phyloP scores from a whole-genome alignment of 441 rosid genomes.

The Brassica balearica region DNA sequence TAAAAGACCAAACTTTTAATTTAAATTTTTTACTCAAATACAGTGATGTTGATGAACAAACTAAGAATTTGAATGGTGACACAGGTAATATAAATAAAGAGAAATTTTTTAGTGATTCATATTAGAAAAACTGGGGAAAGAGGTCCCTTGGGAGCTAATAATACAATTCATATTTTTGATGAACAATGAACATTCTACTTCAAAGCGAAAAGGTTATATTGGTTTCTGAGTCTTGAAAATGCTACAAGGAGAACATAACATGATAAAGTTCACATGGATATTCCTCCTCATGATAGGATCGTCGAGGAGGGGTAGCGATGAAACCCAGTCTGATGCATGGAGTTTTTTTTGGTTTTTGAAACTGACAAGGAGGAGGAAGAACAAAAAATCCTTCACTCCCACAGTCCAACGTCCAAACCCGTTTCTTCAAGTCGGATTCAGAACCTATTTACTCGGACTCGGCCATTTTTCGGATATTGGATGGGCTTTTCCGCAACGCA shows the following conservation, averaged over 20 bases:
- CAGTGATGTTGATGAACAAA: no score
- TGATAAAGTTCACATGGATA: neutral
- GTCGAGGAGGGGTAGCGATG: conserved; percentile 60
- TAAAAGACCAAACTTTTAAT: no score
- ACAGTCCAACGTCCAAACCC: conserved; percentile 2
- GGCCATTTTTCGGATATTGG: neutral
- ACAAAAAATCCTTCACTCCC: conserved; percentile 1
- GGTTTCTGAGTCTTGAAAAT: conserved; percentile 24
- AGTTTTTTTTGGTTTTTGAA: neutral
- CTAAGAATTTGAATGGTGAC: no score
- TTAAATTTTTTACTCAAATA: no score
- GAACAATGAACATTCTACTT: no score
- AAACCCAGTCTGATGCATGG: no score
- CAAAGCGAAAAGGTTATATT: conserved; percentile 14
- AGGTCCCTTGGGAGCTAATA: no score
- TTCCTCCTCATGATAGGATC: neutral
- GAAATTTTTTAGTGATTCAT: no score
- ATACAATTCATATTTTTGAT: no score
- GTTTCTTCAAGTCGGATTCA: conserved; percentile 21
- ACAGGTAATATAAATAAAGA: no score
- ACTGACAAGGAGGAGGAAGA: neutral
- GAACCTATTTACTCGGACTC: conserved; percentile 12
- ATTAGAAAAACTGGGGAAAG: no score
- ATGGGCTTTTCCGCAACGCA: neutral
- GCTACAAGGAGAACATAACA: conserved; percentile 34